Conservation (phyloP, 768 basidiomycete genomes). For the Termitomyces sp. region DNA sequence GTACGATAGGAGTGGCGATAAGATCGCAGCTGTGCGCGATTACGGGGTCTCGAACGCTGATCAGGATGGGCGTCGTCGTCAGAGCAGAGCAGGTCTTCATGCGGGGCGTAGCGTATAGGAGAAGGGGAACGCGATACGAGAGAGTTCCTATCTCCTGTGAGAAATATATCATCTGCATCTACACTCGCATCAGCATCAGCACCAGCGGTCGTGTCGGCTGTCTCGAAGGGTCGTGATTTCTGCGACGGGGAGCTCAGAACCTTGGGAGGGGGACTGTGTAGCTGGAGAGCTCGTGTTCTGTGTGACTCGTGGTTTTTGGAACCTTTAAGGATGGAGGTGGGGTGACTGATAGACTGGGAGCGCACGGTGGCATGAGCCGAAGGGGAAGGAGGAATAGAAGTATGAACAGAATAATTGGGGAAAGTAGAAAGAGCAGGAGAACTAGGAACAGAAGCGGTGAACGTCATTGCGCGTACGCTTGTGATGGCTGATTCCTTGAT, state of each 20-base stretch:
- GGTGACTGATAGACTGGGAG: neutral
- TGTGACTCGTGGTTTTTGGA: neutral
- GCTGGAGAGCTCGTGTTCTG: neutral
- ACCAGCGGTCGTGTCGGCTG: neutral
- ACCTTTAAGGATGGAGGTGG: constrained; percentile 1
- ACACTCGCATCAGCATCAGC: constrained; percentile 9
- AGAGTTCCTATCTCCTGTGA: constrained; percentile 20
- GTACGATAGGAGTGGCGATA: constrained; percentile 12
- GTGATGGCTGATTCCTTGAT: neutral
- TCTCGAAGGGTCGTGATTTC: neutral
- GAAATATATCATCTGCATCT: constrained; percentile 13
- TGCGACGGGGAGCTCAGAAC: neutral
- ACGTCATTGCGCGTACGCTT: neutral
- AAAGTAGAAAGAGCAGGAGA: neutral
- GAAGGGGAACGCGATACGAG: constrained; percentile 27
- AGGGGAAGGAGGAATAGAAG: neutral
- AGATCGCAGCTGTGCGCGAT: constrained; percentile 11
- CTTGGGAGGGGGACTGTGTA: neutral
- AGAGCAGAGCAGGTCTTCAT: constrained; percentile 18
- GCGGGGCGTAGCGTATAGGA: constrained; percentile 33
- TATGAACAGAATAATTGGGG: neutral
- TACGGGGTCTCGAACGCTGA: constrained; percentile 6
- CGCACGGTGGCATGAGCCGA: neutral
- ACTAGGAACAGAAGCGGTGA: neutral
- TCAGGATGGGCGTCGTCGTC: constrained; percentile 2